Base-by-base conservation (phyloP, 257 asterid species). In the Ligustrum vulgare region DNA sequence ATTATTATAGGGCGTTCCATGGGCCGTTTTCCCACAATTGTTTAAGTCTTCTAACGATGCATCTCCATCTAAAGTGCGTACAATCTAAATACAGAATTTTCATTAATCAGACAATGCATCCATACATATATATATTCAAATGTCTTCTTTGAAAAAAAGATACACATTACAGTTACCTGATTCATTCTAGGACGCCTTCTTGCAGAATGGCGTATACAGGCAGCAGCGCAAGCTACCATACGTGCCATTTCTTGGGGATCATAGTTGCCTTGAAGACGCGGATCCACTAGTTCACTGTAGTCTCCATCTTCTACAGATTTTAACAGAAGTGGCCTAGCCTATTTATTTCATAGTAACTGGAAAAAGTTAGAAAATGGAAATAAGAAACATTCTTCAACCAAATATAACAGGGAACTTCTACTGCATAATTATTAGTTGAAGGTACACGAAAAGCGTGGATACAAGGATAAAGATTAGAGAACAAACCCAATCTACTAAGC, bases 111-210 rank as follows among this genome's bases (percentile, higher is more conserved):
- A 15, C 20, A 7, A 15, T 66, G 43, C 7, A 66, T 34, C 3
- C 51, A 43, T 43, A 12, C 1, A 28, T 28, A 28, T 28, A 28
- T 28, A 28, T 43, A 43, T 43, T 43, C 1, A 43, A 43, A 43
- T 3, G 18, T 43, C 12, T 43, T 11, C 51, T 43, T 43, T 28
- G n/a, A n/a, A n/a, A 12, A 43, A 43, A 43, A 12, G n/a, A 3
- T 4, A 43, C 18, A 43, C 51, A 43, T 43, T 43, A 65, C 4
- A 32, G 7, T 28, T 71, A 72, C 75, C 75, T 73, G 77, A 28
- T 60, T 73, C 77, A 73, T 73, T 70, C 32, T 58, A 1, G 76
- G 70, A n/a, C 77, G 77, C 68, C 77, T 60, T 25, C 77, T 58
- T 20, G 77, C 77, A 13, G 77, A 73, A 36, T 73, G 70, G 34